Base-by-base conservation (phyloP, 257 asterid genomes). In the Fraxinus excelsior region DNA sequence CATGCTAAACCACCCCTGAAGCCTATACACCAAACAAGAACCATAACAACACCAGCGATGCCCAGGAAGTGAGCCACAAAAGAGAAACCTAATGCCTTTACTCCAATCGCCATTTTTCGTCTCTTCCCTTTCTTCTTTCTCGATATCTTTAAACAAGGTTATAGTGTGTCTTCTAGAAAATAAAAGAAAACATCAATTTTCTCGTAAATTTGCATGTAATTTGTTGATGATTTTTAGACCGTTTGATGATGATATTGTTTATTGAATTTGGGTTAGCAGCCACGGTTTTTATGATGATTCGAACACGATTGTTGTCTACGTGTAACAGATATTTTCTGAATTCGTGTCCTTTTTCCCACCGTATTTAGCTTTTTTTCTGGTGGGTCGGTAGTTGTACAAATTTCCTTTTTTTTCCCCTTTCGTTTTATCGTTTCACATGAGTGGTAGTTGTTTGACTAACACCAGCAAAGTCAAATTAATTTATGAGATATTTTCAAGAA, bases 51-150 rank as follows among this genome's bases (percentile, higher is more conserved):
- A 11, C 84, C 93, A 1, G 82, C 82, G 8, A 90, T n/a, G 19
- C 82, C 99, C 37, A 96, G 82, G 73, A 90, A 69, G 71, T 90
- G 99, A 2, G 96, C 88, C 56, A 79, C 94, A 67, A 78, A 82
- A 2, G 96, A 88, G 19, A 90, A 76, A 9, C 84, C 88, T 21
- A 86, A 37, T 53, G 99, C 93, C 84, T 93, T 96, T 75, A 87
- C 80, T 62, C 87, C 90, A 0, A 92, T 73, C 78, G 94, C 91
- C 99, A 96, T 95, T 67, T 46, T 53, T 78, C 18, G 16, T 37
- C 21, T 38, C 26, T 38, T 46, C 29, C 28, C 67, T 67, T 46
- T 26, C 66, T 19, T 64, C 12, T 73, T 37, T 67, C 73, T 14
- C 80, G 60, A 51, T 51, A 5, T 51, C 8, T 14, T 18, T 10